Evolutionary conservation across 441 rosid genomes (phyloP).

Genomic region (Raphanus hybrid): DNA sequence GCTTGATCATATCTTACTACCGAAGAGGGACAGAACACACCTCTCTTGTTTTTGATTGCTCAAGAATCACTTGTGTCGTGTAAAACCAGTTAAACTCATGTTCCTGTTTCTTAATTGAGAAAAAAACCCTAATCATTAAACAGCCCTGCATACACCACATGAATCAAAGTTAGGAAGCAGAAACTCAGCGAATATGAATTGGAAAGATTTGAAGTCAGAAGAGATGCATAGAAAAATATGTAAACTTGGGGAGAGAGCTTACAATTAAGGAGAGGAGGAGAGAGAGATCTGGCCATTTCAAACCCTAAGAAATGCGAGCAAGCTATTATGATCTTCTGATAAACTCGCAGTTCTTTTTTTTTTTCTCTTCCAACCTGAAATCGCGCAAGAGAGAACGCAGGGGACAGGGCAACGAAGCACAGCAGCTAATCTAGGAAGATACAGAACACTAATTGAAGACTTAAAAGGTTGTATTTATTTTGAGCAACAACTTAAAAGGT

Average conservation of each 20-base stretch:
- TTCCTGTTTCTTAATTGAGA: conserved; percentile 5
- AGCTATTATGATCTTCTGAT: no score
- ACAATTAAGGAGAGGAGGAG: conserved; percentile 26
- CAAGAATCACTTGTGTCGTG: conserved; percentile 14
- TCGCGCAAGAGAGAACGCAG: conserved; percentile 16
- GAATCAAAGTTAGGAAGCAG: conserved; percentile 4
- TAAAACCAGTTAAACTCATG: conserved; percentile 31
- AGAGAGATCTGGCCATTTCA: conserved; percentile 21
- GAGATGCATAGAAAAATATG: not conserved
- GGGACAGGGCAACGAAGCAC: conserved; percentile 37
- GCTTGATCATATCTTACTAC: conserved; percentile 79
- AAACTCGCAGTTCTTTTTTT: no score
- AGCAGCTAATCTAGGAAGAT: conserved; percentile 22
- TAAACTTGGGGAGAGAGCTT: conserved; percentile 14
- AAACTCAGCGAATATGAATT: not conserved
- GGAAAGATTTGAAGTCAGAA: not conserved
- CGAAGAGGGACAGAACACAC: not conserved
- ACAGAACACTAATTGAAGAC: conserved; percentile 26
- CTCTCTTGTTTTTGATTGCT: not conserved
- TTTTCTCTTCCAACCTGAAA: conserved; percentile 20
- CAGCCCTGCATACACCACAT: conserved; percentile 35
- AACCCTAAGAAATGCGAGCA: conserved; percentile 14
- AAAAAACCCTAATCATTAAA: conserved; percentile 32
- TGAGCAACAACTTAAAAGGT: not conserved
- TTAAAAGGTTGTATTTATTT: not conserved